These are phyloP conservation scores for Linum tenue DNA, from an alignment of 345 rosid genomes.

Conservation along the genomic window DNA sequence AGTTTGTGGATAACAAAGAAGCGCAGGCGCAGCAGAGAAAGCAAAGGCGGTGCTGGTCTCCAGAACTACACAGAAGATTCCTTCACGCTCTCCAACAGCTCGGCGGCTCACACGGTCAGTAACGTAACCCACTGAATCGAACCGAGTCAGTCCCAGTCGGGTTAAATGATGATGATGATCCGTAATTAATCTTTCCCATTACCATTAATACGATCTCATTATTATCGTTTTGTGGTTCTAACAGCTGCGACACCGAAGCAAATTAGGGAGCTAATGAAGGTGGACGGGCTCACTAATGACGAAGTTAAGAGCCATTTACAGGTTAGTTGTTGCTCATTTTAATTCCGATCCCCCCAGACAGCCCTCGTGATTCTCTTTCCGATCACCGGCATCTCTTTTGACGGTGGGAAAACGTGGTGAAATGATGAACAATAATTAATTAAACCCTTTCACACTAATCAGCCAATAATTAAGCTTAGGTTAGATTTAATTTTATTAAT, in stretches of 20 bases:
- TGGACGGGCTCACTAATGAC: slow-evolving; percentile 87
- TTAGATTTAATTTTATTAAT: too few relatives aligned
- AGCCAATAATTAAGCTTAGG: too few relatives aligned
- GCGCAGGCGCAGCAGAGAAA: slow-evolving; percentile 42
- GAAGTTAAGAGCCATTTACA: slow-evolving; percentile 99
- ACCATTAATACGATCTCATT: neutral
- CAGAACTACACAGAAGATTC: slow-evolving; percentile 83
- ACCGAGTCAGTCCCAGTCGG: neutral
- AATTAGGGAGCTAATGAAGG: slow-evolving; percentile 91
- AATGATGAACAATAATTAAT: too few relatives aligned
- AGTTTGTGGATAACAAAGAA: slow-evolving; percentile 26
- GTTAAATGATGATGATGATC: neutral
- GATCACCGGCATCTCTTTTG: neutral
- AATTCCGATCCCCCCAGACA: neutral
- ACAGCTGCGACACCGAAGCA: slow-evolving; percentile 93
- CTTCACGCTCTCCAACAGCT: slow-evolving; percentile 81
- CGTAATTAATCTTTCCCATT: too few relatives aligned
- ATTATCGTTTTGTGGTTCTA: slow-evolving; percentile 10
- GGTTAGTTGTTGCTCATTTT: slow-evolving; percentile 28
- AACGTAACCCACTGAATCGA: neutral
- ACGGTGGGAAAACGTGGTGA: too few relatives aligned
- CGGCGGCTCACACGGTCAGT: slow-evolving; percentile 80
- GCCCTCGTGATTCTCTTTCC: neutral
- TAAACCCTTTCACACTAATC: too few relatives aligned
- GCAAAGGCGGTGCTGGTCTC: slow-evolving; percentile 90